These are phyloP conservation scores for Anthoceros angustus DNA, from an alignment of 225 moss, liverwort and hornwort species.

Conservation along the genomic window DNA sequence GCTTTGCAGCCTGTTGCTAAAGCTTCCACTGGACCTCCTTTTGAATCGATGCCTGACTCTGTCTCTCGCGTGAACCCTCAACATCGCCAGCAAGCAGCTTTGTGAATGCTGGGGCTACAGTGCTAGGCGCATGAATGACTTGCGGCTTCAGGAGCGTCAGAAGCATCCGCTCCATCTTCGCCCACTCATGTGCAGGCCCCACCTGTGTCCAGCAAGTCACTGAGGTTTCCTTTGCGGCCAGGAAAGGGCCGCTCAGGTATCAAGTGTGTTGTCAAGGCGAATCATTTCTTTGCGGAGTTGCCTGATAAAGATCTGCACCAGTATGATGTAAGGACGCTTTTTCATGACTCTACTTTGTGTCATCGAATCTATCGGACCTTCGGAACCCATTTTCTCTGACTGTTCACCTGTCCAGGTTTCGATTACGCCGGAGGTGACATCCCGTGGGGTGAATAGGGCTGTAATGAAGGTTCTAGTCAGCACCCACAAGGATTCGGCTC, in stretches of 20 bases:
- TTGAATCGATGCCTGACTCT: too few relatives aligned
- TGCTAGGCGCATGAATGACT: background rate
- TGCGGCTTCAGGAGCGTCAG: background rate
- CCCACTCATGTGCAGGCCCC: slow-evolving; percentile 22
- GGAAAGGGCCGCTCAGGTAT: slow-evolving; percentile 53
- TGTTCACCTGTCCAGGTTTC: slow-evolving; percentile 41
- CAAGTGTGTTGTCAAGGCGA: slow-evolving; percentile 81
- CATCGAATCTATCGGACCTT: too few relatives aligned
- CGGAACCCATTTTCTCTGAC: background rate
- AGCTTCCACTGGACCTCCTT: too few relatives aligned
- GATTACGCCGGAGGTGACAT: slow-evolving; percentile 87
- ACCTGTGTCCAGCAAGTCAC: slow-evolving; percentile 61
- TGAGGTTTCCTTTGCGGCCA: slow-evolving; percentile 79
- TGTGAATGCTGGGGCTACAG: background rate
- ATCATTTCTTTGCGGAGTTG: slow-evolving; percentile 85
- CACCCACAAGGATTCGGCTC: slow-evolving; percentile 42
- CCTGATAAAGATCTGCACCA: slow-evolving; percentile 40
- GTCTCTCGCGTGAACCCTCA: background rate
- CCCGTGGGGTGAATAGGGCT: slow-evolving; percentile 84
- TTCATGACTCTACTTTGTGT: background rate
- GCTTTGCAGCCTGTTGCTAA: too few relatives aligned
- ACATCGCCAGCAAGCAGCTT: background rate
- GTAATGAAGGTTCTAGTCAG: slow-evolving; percentile 87
- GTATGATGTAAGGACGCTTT: too few relatives aligned
- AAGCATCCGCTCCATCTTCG: background rate